A percentile compares a stretch with the other conserved stretches of the same genome.
Evolutionary conservation across 108 stramenopile genomes (phyloP).

Genomic region (Discostella stelligeroides): DNA sequence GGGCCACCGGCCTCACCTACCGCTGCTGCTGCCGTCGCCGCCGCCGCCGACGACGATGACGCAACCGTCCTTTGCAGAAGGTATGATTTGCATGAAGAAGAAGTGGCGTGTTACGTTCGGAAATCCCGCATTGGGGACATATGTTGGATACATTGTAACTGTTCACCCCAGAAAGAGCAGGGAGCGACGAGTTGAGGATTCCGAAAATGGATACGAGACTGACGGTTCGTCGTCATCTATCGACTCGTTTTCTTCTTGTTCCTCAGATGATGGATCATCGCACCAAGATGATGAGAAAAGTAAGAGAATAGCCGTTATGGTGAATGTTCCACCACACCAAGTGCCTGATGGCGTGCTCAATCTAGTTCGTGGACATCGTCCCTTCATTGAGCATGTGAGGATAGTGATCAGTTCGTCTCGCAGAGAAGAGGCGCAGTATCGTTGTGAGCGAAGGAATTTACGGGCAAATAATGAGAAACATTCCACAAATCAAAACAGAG

Average conservation of each 20-base stretch:
- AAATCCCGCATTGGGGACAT: conserved; percentile 76
- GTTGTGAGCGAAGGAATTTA: conserved; percentile 33
- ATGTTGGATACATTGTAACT: conserved; percentile 63
- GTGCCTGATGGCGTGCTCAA: conserved; percentile 84
- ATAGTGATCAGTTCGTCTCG: conserved; percentile 63
- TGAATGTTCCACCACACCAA: conserved; percentile 79
- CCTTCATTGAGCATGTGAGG: conserved; percentile 72
- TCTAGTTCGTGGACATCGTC: conserved; percentile 69
- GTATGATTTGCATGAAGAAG: too few species aligned
- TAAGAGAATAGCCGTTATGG: conserved; percentile 67
- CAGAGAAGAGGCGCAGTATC: conserved; percentile 20
- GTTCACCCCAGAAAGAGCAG: conserved; percentile 22
- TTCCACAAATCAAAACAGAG: conserved; percentile 1
- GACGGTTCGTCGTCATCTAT: conserved; percentile 17
- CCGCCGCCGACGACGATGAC: background rate
- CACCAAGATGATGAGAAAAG: conserved; percentile 16
- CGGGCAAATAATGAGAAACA: conserved; percentile 1
- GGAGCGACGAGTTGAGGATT: too few species aligned
- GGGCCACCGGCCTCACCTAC: too few species aligned
- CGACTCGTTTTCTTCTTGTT: conserved; percentile 42
- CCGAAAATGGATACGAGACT: conserved; percentile 14
- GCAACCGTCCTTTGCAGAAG: too few species aligned
- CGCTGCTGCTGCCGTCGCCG: too few species aligned
- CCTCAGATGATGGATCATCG: conserved; percentile 18
- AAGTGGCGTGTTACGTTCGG: conserved; percentile 68